A percentile compares a stretch with the other conserved stretches of the same genome.
Evolutionary conservation across 2,329 filamentous ascomycete genomes (phyloP).

Genomic region (Harringtonia aguacate): DNA sequence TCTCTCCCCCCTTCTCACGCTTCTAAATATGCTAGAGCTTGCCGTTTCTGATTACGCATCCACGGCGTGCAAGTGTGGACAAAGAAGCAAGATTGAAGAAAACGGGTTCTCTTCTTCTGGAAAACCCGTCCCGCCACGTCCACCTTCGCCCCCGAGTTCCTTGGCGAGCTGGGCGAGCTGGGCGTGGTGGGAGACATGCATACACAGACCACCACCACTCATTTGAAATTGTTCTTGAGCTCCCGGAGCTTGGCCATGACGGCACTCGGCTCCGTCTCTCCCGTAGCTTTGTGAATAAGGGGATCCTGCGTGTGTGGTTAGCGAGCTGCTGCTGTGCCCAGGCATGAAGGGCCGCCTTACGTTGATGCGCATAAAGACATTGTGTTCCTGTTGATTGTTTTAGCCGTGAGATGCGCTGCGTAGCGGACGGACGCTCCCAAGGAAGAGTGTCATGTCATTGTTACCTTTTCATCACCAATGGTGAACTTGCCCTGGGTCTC

Average conservation of each 20-base stretch:
- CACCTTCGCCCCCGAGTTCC: conserved; percentile 9
- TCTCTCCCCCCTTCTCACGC: conserved; percentile 19
- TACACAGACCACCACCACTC: conserved; percentile 19
- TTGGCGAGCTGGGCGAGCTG: conserved; percentile 7
- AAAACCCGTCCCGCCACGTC: conserved; percentile 14
- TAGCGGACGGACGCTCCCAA: conserved; percentile 8
- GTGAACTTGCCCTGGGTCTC: conserved; percentile 94
- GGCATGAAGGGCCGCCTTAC: conserved; percentile 32
- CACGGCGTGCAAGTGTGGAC: conserved; percentile 58
- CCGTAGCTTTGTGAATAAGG: conserved; percentile 71
- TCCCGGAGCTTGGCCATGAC: conserved; percentile 81
- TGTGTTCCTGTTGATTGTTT: conserved; percentile 68
- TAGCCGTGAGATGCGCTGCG: conserved; percentile 1
- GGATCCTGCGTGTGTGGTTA: conserved; percentile 49
- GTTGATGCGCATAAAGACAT: conserved; percentile 88
- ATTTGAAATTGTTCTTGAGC: conserved; percentile 75
- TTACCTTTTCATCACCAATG: conserved; percentile 94
- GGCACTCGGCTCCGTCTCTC: conserved; percentile 66
- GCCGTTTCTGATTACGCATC: conserved; percentile 36
- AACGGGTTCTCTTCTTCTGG: neutral
- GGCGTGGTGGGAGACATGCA: conserved; percentile 23
- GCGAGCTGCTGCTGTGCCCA: conserved; percentile 6
- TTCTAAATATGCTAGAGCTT: conserved; percentile 59
- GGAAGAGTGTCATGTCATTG: too few species aligned
- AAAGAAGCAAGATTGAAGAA: conserved; percentile 52